Evolutionary conservation across 495 filamentous ascomycete species (phyloP).

Genomic region (Astrocystis sublimbata): DNA sequence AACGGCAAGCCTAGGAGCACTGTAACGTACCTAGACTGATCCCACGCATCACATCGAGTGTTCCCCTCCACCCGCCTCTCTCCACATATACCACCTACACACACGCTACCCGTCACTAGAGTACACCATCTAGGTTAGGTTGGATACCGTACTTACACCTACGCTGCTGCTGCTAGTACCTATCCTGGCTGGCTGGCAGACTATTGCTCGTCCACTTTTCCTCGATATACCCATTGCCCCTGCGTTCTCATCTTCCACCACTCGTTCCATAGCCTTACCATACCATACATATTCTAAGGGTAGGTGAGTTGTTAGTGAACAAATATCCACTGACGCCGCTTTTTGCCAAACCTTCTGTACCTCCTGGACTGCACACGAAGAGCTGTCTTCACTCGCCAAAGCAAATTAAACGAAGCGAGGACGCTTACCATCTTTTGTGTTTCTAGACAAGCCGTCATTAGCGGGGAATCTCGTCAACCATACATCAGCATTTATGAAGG

Average conservation of each 20-base stretch:
- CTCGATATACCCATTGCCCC: slow-evolving; percentile 9
- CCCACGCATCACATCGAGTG: neutral
- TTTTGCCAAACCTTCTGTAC: neutral
- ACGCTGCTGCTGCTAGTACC: neutral
- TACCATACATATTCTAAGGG: neutral
- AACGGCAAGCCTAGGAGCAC: neutral
- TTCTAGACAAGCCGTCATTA: neutral
- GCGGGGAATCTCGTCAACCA: slow-evolving; percentile 7
- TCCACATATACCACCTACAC: no score
- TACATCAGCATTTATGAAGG: neutral
- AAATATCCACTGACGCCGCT: slow-evolving; percentile 10
- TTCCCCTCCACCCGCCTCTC: slow-evolving; percentile 14
- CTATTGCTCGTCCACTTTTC: slow-evolving; percentile 14
- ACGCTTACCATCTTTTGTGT: neutral
- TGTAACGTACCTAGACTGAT: slow-evolving; percentile 6
- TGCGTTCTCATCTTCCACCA: slow-evolving; percentile 1
- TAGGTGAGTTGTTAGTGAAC: neutral
- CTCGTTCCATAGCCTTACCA: slow-evolving; percentile 12
- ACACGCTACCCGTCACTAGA: no score
- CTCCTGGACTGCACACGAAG: neutral
- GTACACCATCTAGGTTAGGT: slow-evolving; percentile 6
- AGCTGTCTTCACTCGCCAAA: neutral
- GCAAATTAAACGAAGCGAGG: neutral
- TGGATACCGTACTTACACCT: slow-evolving; percentile 5
- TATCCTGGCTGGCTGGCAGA: slow-evolving; percentile 9